Evolutionary conservation across 495 filamentous ascomycete genomes (phyloP), one percentile per base, ranked within the genome.

Genomic region (Lophium mytilinum): DNA sequence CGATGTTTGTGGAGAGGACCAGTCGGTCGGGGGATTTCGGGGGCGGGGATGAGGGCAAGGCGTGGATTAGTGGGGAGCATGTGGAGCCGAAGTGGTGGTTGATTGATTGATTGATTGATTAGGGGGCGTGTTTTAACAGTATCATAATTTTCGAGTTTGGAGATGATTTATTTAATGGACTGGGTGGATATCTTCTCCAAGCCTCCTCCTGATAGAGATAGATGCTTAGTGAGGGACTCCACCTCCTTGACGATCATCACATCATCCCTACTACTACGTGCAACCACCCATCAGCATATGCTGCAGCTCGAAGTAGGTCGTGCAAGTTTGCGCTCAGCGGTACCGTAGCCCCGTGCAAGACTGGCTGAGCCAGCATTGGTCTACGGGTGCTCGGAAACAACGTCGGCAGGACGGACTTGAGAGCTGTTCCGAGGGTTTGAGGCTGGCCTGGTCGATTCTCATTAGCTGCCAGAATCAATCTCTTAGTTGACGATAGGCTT

Each of bases 201-300:
- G n/a, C n/a, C n/a, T n/a, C n/a, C n/a, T n/a, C n/a, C n/a, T n/a
- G n/a, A n/a, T n/a, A n/a, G n/a, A n/a, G n/a, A n/a, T 30, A 30
- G 24, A 6, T 30, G 24, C 24, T 30, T 30, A 30, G 24, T 30
- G 24, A 30, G 24, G 24, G 24, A 2, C 24, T 30, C 39, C 17
- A 41, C 39, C 1, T 52, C 35, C 9, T 18, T 18, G 12, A 45
- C 37, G 12, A 15, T 74, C 60, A 73, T 35, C 69, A 76, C 66
- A 86, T 75, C 85, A 95, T 87, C n/a, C 84, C 77, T 6, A 98
- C 79, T 41, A 87, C 87, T 11, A 97, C 67, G 73, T 92, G 88
- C 17, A 95, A 68, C 84, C 92, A 98, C 1, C 93, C 93, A 71
- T 98, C 93, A 0, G 87, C 82, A 72, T 97, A 97, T 0, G 89